These are phyloP conservation scores for Tolypocladium pustulatum DNA, from an alignment of 2,329 filamentous ascomycete genomes.

Conservation along the genomic window DNA sequence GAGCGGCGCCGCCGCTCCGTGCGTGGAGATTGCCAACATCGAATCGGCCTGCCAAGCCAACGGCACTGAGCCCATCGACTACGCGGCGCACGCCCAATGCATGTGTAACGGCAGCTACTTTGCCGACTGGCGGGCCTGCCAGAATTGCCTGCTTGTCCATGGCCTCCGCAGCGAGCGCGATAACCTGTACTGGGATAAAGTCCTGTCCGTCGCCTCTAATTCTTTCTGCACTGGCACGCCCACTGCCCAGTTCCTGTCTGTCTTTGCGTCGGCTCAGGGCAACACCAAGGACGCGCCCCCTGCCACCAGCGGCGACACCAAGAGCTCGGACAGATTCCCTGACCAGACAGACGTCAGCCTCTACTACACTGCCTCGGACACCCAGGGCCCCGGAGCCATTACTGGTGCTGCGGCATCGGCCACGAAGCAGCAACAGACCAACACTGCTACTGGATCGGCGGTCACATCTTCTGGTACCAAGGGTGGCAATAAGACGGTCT, in stretches of 20 bases:
- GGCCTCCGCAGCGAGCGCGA: constrained; percentile 26
- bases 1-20: constrained; percentile 12
- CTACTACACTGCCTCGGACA: constrained; percentile 28
- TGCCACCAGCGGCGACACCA: constrained; percentile 20
- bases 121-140: constrained; percentile 29
- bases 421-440: constrained; percentile 14
- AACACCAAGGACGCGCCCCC: constrained; percentile 8
- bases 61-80: constrained; percentile 12
- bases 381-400: constrained; percentile 28
- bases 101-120: constrained; percentile 34
- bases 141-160: constrained; percentile 28
- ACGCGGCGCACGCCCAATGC: constrained; percentile 21
- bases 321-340: constrained; percentile 19
- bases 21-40: constrained; percentile 17
- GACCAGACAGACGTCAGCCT: constrained; percentile 28
- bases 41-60: constrained; percentile 19
- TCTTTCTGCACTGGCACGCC: constrained; percentile 26
- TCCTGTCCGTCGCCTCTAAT: constrained; percentile 23
- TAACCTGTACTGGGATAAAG: constrained; percentile 19
- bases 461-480: not conserved
- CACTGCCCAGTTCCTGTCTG: constrained; percentile 20
- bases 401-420: constrained; percentile 28
- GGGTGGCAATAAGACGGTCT: not conserved
- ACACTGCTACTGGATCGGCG: constrained; percentile 3
- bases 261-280: constrained; percentile 21